Evolutionary conservation across 495 filamentous ascomycete genomes (phyloP).

Genomic region (Parathielavia hyrcaniae): DNA sequence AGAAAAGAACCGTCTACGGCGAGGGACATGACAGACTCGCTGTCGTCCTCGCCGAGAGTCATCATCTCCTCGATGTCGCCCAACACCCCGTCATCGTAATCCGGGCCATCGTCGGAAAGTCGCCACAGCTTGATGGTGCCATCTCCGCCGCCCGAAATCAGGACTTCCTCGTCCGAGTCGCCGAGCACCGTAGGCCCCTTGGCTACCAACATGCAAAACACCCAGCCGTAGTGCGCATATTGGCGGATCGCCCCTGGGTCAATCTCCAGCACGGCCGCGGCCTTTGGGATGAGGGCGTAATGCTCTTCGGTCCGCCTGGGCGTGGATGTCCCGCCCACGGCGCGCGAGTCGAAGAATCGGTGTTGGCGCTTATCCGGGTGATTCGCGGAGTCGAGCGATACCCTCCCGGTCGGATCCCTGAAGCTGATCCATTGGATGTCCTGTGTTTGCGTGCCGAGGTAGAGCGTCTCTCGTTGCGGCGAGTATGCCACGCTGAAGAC

Average conservation of each 20-base stretch:
- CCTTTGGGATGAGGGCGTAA: conserved; percentile 48
- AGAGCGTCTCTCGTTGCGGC: conserved; percentile 66
- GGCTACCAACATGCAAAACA: conserved; percentile 88
- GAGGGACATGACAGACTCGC: conserved; percentile 73
- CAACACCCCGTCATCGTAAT: conserved; percentile 35
- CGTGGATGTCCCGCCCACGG: conserved; percentile 71
- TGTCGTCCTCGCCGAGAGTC: conserved; percentile 68
- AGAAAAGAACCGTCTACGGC: conserved; percentile 81
- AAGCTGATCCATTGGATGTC: conserved; percentile 67
- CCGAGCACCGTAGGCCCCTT: conserved; percentile 55
- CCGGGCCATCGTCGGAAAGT: conserved; percentile 42
- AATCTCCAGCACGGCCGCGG: conserved; percentile 64
- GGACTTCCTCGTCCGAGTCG: conserved; percentile 63
- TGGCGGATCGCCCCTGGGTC: conserved; percentile 73
- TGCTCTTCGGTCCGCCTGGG: conserved; percentile 54
- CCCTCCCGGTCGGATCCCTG: conserved; percentile 43
- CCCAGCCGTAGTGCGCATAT: conserved; percentile 90
- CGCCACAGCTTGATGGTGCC: conserved; percentile 89
- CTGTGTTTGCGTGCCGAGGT: conserved; percentile 91
- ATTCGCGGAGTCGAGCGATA: conserved; percentile 55
- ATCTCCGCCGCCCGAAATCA: conserved; percentile 90
- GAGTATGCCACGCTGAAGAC: conserved; percentile 91
- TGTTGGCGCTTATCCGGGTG: conserved; percentile 81
- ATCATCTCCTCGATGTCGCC: conserved; percentile 55
- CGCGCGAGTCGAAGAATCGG: conserved; percentile 88